Evolutionary conservation across 176 grass and related monocot species (phyloP).

Genomic region (Zea luxurians): DNA sequence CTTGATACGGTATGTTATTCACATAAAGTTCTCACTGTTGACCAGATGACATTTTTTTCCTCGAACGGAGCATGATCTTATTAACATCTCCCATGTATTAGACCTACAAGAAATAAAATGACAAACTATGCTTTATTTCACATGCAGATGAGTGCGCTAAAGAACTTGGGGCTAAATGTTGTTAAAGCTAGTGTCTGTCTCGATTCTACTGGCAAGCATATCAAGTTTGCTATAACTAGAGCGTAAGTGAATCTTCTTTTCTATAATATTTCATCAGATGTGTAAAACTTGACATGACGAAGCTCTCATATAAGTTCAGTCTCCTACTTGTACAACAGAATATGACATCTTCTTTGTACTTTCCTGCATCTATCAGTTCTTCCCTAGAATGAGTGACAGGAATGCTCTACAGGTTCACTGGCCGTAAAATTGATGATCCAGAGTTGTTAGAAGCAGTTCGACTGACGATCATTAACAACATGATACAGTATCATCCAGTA

Average conservation of each 20-base stretch:
- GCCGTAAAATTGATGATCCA: constrained; percentile 93
- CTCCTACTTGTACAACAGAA: constrained; percentile 7
- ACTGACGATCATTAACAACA: constrained; percentile 91
- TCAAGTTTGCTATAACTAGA: constrained; percentile 82
- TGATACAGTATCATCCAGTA: constrained; percentile 98
- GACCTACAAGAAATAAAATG: constrained; percentile 9
- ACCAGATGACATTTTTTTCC: background rate
- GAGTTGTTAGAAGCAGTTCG: constrained; percentile 94
- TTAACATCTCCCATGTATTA: constrained; percentile 11
- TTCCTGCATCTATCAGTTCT: constrained; percentile 49
- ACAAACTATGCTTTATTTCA: constrained; percentile 34
- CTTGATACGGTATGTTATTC: constrained; percentile 82
- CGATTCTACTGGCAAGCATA: constrained; percentile 93
- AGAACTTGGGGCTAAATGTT: constrained; percentile 90
- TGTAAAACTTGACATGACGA: constrained; percentile 28
- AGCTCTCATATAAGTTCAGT: constrained; percentile 42
- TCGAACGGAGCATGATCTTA: background rate
- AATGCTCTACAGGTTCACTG: constrained; percentile 81
- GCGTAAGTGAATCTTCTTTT: constrained; percentile 56
- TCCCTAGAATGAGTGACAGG: constrained; percentile 59
- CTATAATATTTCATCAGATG: constrained; percentile 32
- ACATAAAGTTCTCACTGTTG: constrained; percentile 25
- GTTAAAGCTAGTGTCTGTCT: constrained; percentile 89
- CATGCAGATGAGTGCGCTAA: constrained; percentile 82
- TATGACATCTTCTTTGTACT: constrained; percentile 31